These are phyloP conservation scores for Yamadazyma tumulicola DNA, from an alignment of 805 yeast species.

Conservation along the genomic window DNA sequence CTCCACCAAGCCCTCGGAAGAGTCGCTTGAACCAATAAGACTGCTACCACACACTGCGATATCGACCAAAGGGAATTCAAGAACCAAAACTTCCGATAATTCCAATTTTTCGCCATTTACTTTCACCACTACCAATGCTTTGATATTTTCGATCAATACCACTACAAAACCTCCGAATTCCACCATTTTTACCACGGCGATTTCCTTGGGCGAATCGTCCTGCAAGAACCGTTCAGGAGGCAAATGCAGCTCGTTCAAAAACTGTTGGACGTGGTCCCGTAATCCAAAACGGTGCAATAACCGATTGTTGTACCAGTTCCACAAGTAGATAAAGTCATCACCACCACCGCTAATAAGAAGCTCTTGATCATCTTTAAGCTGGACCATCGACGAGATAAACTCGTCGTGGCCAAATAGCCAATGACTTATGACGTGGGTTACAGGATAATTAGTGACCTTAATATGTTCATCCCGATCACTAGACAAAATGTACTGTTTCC, in stretches of 20 bases:
- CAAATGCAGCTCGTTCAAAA: slow-evolving; percentile 53
- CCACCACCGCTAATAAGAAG: slow-evolving; percentile 87
- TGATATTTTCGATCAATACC: slow-evolving; percentile 52
- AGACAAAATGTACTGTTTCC: slow-evolving; percentile 59
- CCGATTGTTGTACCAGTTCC: slow-evolving; percentile 68
- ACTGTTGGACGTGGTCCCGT: slow-evolving; percentile 33
- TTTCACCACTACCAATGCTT: slow-evolving; percentile 38
- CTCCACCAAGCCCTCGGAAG: no score
- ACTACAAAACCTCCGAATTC: slow-evolving; percentile 23
- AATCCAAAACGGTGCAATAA: slow-evolving; percentile 50
- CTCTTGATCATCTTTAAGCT: slow-evolving; percentile 49
- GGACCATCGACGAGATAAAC: slow-evolving; percentile 66
- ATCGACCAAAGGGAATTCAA: slow-evolving; percentile 26
- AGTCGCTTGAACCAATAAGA: slow-evolving; percentile 29
- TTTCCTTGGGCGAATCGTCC: slow-evolving; percentile 48
- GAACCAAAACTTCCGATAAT: slow-evolving; percentile 27
- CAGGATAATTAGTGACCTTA: slow-evolving; percentile 76
- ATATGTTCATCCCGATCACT: slow-evolving; percentile 97
- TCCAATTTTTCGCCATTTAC: slow-evolving; percentile 20
- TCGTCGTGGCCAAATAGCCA: slow-evolving; percentile 86
- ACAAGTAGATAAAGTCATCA: slow-evolving; percentile 64
- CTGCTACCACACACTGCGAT: slow-evolving; percentile 17
- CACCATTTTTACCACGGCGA: slow-evolving; percentile 35
- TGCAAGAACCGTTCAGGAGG: slow-evolving; percentile 65
- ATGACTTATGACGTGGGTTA: slow-evolving; percentile 69